Conservation (phyloP, 2,329 filamentous ascomycete genomes). For the Aspergillus sp. region DNA sequence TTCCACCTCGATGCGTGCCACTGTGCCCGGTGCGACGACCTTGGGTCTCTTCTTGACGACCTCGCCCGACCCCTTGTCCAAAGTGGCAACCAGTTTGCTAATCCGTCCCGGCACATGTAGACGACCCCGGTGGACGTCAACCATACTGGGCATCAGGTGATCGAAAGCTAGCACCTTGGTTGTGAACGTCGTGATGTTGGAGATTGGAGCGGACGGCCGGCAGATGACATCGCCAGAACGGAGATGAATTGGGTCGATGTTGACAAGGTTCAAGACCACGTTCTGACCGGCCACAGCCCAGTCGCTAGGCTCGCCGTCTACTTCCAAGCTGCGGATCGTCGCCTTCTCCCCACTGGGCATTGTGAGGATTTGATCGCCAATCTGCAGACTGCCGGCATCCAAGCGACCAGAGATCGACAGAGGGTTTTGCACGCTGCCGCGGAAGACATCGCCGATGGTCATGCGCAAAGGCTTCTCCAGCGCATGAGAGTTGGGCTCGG, state of each 20-base stretch:
- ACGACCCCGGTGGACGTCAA: slow-evolving; percentile 85
- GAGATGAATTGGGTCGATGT: slow-evolving; percentile 82
- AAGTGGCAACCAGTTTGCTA: slow-evolving; percentile 64
- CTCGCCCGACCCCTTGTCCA: slow-evolving; percentile 79
- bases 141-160: slow-evolving; percentile 79
- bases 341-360: slow-evolving; percentile 81
- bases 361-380: slow-evolving; percentile 75
- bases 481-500: slow-evolving; percentile 68
- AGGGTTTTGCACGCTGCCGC: slow-evolving; percentile 74
- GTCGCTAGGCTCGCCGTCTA: slow-evolving; percentile 70
- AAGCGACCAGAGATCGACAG: slow-evolving; percentile 84
- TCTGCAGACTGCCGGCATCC: slow-evolving; percentile 78
- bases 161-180: slow-evolving; percentile 88
- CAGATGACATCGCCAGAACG: slow-evolving; percentile 86
- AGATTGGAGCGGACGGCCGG: slow-evolving; percentile 64
- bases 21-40: slow-evolving; percentile 74
- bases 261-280: slow-evolving; percentile 75
- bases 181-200: slow-evolving; percentile 70
- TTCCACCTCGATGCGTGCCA: slow-evolving; percentile 76
- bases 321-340: slow-evolving; percentile 76
- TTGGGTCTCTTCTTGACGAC: slow-evolving; percentile 79
- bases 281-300: slow-evolving; percentile 96
- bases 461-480: slow-evolving; percentile 79
- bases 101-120: slow-evolving; percentile 78
- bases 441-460: slow-evolving; percentile 84